Evolutionary conservation across 495 filamentous ascomycete species (phyloP).

Genomic region (Podospora pseudocomata): DNA sequence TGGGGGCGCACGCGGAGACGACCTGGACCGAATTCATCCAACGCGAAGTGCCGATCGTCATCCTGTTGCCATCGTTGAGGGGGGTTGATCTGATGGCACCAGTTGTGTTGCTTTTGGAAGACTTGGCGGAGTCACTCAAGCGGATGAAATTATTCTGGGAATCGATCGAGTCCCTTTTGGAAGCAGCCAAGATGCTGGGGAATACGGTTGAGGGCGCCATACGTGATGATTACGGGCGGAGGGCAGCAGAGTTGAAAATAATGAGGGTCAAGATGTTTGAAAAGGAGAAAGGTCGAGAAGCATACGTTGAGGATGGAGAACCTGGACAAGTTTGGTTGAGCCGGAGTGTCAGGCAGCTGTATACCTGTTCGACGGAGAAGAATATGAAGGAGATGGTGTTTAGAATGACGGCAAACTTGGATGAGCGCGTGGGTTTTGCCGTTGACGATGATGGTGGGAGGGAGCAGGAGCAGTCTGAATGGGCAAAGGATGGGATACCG

Average conservation of each 20-base stretch:
- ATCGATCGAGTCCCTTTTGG: background rate
- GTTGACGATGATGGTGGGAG: background rate
- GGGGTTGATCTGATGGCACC: conserved; percentile 7
- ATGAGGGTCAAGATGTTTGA: background rate
- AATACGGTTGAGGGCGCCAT: background rate
- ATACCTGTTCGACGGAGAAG: background rate
- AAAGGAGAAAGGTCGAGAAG: background rate
- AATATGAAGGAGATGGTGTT: background rate
- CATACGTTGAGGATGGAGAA: background rate
- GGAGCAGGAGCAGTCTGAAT: background rate
- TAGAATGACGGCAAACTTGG: background rate
- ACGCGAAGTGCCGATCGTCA: background rate
- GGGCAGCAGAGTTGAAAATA: background rate
- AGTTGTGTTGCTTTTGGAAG: conserved; percentile 3
- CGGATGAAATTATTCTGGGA: background rate
- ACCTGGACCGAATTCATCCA: background rate
- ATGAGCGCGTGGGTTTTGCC: background rate
- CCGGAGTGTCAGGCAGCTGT: background rate
- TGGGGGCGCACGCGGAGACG: conserved; percentile 8
- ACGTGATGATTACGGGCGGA: background rate
- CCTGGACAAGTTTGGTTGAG: background rate
- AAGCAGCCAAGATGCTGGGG: background rate
- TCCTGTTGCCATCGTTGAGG: background rate
- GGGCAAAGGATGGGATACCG: background rate
- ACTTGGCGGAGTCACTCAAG: conserved; percentile 3